Conservation (phyloP, 2,329 filamentous ascomycete genomes). For the Emergomyces orientalis region DNA sequence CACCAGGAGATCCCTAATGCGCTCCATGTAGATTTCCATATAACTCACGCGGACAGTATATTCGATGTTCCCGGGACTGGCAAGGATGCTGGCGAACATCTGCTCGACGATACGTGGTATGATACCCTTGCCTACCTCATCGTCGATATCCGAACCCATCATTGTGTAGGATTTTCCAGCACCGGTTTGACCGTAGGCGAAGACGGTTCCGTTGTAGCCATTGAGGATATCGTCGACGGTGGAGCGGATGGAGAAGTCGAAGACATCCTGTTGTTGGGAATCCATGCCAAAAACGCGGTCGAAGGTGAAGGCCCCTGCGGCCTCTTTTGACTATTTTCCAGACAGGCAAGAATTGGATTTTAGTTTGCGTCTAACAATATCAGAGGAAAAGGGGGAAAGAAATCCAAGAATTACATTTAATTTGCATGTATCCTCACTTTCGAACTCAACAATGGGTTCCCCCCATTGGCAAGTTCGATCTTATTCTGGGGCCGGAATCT, state of each 20-base stretch:
- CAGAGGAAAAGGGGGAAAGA: background rate
- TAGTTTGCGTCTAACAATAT: constrained; percentile 5
- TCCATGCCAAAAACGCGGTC: constrained; percentile 95
- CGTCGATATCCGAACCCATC: constrained; percentile 94
- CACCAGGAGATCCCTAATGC: constrained; percentile 83
- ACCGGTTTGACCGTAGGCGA: constrained; percentile 96
- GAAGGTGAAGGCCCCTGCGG: constrained; percentile 82
- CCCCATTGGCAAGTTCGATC: constrained; percentile 79
- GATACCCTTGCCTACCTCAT: constrained; percentile 78
- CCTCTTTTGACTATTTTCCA: constrained; percentile 61
- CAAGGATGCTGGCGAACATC: constrained; percentile 91
- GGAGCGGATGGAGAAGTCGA: constrained; percentile 92
- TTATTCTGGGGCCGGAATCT: constrained; percentile 97
- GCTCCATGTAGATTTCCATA: constrained; percentile 99
- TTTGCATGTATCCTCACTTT: constrained; percentile 77
- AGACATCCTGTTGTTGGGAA: constrained; percentile 84
- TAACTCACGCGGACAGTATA: constrained; percentile 98
- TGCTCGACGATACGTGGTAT: constrained; percentile 96
- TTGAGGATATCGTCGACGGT: constrained; percentile 98
- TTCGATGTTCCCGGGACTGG: constrained; percentile 86
- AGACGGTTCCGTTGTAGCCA: constrained; percentile 98
- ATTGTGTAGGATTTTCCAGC: constrained; percentile 99
- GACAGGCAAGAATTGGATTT: constrained; percentile 10
- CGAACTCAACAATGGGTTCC: constrained; percentile 83
- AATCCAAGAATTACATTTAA: constrained; percentile 57